Conservation (phyloP, 2,329 filamentous ascomycete species). For the Trichoderma breve region DNA sequence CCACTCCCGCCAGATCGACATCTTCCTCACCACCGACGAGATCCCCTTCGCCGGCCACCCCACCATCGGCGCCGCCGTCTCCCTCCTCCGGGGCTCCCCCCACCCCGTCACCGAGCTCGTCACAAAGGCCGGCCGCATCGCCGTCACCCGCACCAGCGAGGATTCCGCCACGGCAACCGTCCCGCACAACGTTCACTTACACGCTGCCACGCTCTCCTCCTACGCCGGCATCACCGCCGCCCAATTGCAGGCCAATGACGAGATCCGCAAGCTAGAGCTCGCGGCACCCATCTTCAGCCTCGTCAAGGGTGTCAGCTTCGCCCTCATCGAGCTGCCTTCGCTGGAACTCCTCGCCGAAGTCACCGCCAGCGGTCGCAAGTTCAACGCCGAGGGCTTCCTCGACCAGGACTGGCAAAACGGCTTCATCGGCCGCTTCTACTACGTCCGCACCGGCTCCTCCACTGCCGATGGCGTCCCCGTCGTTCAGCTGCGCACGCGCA, state of each 20-base stretch:
- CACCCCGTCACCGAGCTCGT: slow-evolving; percentile 41
- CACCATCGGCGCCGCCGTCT: slow-evolving; percentile 55
- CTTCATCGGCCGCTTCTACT: slow-evolving; percentile 59
- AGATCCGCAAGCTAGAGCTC: slow-evolving; percentile 38
- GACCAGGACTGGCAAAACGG: slow-evolving; percentile 56
- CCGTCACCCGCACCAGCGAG: slow-evolving; percentile 39
- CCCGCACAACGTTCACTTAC: slow-evolving; percentile 65
- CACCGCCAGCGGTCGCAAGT: slow-evolving; percentile 33
- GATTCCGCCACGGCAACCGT: slow-evolving; percentile 59
- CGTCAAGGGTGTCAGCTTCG: slow-evolving; percentile 72
- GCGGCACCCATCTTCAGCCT: slow-evolving; percentile 56
- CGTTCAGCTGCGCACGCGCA: slow-evolving; percentile 53
- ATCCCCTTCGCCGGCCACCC: slow-evolving; percentile 63
- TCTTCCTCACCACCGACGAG: slow-evolving; percentile 55
- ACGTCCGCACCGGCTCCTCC: slow-evolving; percentile 43
- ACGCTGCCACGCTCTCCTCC: slow-evolving; percentile 43
- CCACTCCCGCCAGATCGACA: slow-evolving; percentile 49
- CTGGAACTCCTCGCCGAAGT: slow-evolving; percentile 55
- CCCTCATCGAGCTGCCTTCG: slow-evolving; percentile 60
- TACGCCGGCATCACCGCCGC: slow-evolving; percentile 26
- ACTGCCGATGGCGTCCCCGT: slow-evolving; percentile 29
- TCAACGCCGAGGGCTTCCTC: slow-evolving; percentile 38
- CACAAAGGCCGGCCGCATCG: slow-evolving; percentile 58
- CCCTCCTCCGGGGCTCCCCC: slow-evolving; percentile 38
- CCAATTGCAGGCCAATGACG: slow-evolving; percentile 30